Percentiles rank a stretch among this genome's conserved stretches.
Evolutionary conservation across 305 asterid species (phyloP).

Genomic region (Withania somnifera): DNA sequence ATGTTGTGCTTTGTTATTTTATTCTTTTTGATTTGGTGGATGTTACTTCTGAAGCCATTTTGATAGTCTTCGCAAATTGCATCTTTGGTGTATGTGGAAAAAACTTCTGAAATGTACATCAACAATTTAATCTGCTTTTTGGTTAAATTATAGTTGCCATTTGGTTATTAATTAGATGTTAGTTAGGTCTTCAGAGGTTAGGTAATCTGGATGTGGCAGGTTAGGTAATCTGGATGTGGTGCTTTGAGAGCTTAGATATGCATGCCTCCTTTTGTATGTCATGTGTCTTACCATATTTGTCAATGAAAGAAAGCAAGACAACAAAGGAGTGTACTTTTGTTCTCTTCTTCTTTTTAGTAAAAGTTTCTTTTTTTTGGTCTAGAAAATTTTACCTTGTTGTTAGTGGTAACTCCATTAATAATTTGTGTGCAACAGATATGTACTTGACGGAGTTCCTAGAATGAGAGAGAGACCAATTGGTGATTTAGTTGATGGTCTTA

Average conservation of each 20-base stretch:
- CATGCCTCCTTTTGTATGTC: neutral
- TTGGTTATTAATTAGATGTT: neutral
- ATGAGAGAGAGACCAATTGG: constrained; percentile 99
- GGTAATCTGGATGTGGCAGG: neutral
- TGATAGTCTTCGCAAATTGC: neutral
- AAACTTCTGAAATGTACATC: neutral
- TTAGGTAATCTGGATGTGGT: neutral
- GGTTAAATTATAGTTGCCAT: neutral
- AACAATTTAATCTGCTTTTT: neutral
- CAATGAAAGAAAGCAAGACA: neutral
- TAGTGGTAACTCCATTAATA: neutral
- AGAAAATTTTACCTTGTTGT: neutral
- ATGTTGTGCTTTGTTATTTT: neutral
- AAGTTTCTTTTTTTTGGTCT: neutral
- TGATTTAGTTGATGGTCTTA: constrained; percentile 84
- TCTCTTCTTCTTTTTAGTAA: neutral
- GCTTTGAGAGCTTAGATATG: neutral
- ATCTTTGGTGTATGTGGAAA: neutral
- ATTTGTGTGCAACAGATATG: constrained; percentile 36
- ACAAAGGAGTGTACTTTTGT: neutral
- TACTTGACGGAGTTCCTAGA: constrained; percentile 97
- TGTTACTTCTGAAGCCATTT: neutral
- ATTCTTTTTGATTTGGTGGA: neutral
- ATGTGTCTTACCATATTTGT: neutral
- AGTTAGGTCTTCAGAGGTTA: neutral